Evolutionary conservation across 73 alveolate species (phyloP).

Genomic region (Paramecium sexaurelia): DNA sequence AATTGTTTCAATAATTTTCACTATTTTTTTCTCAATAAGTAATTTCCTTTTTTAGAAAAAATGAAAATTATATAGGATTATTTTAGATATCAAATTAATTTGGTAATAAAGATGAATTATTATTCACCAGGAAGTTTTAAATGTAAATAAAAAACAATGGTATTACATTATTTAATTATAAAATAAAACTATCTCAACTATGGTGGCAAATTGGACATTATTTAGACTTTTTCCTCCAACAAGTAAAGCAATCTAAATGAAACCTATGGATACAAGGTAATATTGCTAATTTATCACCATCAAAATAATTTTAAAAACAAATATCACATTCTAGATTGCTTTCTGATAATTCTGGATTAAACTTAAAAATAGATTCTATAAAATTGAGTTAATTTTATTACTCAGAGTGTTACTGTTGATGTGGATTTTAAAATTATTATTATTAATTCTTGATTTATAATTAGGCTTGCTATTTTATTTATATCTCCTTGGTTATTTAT

Average conservation of each 20-base stretch:
- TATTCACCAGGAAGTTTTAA: no score
- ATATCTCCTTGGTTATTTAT: neutral
- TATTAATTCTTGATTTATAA: neutral
- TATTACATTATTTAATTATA: no score
- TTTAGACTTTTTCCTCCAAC: neutral
- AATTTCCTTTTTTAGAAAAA: no score
- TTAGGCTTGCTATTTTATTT: neutral
- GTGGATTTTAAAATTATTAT: neutral
- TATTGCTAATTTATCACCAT: neutral
- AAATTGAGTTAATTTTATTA: neutral
- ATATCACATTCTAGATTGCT: neutral
- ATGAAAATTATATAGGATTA: no score
- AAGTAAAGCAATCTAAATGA: neutral
- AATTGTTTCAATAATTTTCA: no score
- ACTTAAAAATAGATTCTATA: neutral
- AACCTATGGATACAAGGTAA: neutral
- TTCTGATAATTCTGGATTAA: neutral
- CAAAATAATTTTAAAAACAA: neutral
- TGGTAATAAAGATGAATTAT: no score
- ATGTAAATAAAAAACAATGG: no score
- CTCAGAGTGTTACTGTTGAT: neutral
- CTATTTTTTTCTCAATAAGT: no score
- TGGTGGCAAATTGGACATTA: constrained; percentile 30
- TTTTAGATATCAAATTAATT: no score
- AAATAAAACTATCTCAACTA: neutral